These are phyloP conservation scores for Coriolopsis trogii DNA, from an alignment of 1,284 basidiomycete genomes.

Conservation along the genomic window DNA sequence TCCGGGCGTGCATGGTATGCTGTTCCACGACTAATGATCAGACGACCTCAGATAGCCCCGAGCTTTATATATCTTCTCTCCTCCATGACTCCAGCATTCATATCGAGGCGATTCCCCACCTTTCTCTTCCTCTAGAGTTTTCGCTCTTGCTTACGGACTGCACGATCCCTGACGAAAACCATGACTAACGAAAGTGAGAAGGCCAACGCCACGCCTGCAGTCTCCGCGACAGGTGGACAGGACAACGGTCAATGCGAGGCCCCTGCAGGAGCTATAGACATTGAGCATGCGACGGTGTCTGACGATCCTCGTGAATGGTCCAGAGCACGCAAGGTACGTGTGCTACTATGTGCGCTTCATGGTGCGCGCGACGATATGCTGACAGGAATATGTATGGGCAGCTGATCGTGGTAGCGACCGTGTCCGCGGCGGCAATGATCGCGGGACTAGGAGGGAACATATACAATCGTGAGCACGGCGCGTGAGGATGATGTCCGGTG, in stretches of 20 bases:
- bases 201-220: too few relatives aligned
- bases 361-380: not conserved
- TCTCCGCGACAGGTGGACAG: too few relatives aligned
- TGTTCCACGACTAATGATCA: constrained; percentile 1
- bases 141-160: not conserved
- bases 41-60: not conserved
- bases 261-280: constrained; percentile 41
- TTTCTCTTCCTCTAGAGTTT: not conserved
- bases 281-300: constrained; percentile 68
- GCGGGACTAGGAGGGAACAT: constrained; percentile 72
- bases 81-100: not conserved
- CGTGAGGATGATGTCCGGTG: not conserved
- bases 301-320: constrained; percentile 85
- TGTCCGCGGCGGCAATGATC: constrained; percentile 65
- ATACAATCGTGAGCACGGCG: constrained; percentile 58
- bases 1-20: not conserved
- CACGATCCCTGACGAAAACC: constrained; percentile 10
- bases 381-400: constrained; percentile 27
- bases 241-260: too few relatives aligned
- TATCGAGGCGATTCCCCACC: not conserved
- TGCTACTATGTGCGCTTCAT: too few relatives aligned
- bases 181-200: too few relatives aligned
- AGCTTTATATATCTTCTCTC: not conserved
- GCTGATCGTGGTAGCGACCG: constrained; percentile 58
- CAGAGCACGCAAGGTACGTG: constrained; percentile 58